These are phyloP conservation scores for Botryotinia globosa DNA, from an alignment of 2,329 filamentous ascomycete genomes.

Conservation along the genomic window DNA sequence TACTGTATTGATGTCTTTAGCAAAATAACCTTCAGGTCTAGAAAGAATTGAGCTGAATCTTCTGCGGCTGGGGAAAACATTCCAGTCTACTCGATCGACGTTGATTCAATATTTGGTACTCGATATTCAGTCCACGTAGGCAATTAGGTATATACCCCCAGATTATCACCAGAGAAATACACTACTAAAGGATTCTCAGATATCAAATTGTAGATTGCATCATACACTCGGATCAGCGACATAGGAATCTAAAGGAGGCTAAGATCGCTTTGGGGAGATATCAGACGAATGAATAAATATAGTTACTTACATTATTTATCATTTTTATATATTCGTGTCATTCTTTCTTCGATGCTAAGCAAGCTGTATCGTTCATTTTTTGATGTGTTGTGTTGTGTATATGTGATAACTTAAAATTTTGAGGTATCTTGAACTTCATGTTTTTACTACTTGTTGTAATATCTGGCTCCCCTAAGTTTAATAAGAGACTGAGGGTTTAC, in stretches of 20 bases:
- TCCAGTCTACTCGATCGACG: background rate
- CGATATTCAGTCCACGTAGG: background rate
- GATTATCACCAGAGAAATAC: background rate
- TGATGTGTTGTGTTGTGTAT: background rate
- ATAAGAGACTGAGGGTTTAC: background rate
- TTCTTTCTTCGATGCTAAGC: too few relatives aligned
- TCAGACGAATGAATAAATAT: too few relatives aligned
- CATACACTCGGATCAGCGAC: background rate
- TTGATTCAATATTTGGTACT: background rate
- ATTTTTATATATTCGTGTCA: too few relatives aligned
- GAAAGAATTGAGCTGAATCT: background rate
- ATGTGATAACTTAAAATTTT: background rate
- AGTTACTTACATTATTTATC: too few relatives aligned
- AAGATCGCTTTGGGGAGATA: background rate
- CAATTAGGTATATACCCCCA: background rate
- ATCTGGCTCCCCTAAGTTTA: background rate
- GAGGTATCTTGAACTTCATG: background rate
- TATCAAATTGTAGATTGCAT: background rate
- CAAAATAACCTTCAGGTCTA: background rate
- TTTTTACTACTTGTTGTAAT: background rate
- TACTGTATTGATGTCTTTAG: background rate
- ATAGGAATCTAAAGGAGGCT: background rate
- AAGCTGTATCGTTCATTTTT: too few relatives aligned
- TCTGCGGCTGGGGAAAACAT: background rate
- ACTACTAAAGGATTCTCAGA: background rate